These are phyloP conservation scores for Geoglossum glabrum DNA, from an alignment of 495 filamentous ascomycete genomes.

Conservation along the genomic window DNA sequence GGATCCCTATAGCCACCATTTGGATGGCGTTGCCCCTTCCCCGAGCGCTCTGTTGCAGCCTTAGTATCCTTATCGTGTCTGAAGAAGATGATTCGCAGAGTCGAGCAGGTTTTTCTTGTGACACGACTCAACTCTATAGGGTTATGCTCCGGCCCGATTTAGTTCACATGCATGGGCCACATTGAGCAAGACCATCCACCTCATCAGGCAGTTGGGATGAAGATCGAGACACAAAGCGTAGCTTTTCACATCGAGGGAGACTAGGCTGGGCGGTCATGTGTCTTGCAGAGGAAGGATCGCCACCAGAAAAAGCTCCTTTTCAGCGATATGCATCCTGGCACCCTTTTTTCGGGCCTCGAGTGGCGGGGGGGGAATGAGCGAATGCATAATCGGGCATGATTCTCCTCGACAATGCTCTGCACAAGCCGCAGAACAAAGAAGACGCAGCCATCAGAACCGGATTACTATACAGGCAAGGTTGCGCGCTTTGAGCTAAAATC, in stretches of 20 bases:
- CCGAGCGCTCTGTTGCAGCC: no score
- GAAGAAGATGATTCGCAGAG: no score
- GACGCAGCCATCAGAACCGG: neutral
- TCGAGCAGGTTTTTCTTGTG: no score
- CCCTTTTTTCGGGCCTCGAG: neutral
- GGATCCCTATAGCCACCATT: no score
- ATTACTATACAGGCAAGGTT: neutral
- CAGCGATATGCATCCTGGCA: neutral
- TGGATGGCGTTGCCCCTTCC: no score
- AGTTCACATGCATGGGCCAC: neutral
- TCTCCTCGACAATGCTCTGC: neutral
- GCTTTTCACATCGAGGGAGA: neutral
- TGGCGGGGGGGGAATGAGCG: neutral
- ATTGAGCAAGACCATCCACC: neutral
- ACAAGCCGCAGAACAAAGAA: neutral
- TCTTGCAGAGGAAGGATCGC: neutral
- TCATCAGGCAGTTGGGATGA: neutral
- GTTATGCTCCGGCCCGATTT: neutral
- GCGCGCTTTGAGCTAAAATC: neutral
- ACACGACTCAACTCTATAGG: no score
- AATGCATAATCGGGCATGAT: neutral
- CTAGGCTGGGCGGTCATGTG: neutral
- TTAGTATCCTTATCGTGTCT: no score
- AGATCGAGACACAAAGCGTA: neutral
- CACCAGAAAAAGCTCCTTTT: neutral